phyloP scores from a whole-genome alignment of 768 basidiomycete genomes.

The Lentinula aciculospora region DNA sequence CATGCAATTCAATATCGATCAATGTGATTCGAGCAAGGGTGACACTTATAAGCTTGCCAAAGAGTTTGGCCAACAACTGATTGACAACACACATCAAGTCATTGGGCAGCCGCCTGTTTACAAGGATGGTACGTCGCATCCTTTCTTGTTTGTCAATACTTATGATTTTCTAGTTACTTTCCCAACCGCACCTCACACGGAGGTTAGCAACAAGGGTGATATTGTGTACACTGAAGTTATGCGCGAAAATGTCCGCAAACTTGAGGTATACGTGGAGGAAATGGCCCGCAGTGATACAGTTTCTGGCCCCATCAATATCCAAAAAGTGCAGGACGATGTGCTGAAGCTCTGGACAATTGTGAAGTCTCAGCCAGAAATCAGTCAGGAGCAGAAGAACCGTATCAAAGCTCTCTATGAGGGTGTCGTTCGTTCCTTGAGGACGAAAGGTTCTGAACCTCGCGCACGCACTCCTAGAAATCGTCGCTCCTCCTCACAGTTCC shows the following conservation, averaged over 20 bases:
- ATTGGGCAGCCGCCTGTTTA: slow-evolving; percentile 83
- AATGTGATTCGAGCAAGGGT: slow-evolving; percentile 73
- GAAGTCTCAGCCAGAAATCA: slow-evolving; percentile 95
- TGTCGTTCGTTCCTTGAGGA: slow-evolving; percentile 84
- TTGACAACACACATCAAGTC: slow-evolving; percentile 89
- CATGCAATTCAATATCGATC: slow-evolving; percentile 94
- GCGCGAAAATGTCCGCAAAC: slow-evolving; percentile 92
- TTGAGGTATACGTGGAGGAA: slow-evolving; percentile 96
- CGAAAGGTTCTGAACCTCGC: slow-evolving; percentile 60
- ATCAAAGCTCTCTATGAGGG: slow-evolving; percentile 96
- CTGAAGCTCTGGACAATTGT: slow-evolving; percentile 96
- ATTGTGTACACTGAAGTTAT: slow-evolving; percentile 94
- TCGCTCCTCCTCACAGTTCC: slow-evolving; percentile 94
- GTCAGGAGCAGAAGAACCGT: slow-evolving; percentile 92
- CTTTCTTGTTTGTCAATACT: slow-evolving; percentile 1
- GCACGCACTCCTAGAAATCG: slow-evolving; percentile 61
- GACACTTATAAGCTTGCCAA: slow-evolving; percentile 94
- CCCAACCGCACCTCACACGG: slow-evolving; percentile 95
- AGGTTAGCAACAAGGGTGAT: slow-evolving; percentile 90
- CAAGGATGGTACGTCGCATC: slow-evolving; percentile 76
- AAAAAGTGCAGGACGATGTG: slow-evolving; percentile 97
- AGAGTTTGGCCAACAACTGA: slow-evolving; percentile 92
- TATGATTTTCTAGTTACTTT: slow-evolving; percentile 67
- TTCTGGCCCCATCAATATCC: slow-evolving; percentile 79
- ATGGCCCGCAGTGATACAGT: slow-evolving; percentile 96